Evolutionary conservation across 306 rosid genomes (phyloP), one percentile per base, ranked within the genome.

Genomic region (Cucumis hystrix): DNA sequence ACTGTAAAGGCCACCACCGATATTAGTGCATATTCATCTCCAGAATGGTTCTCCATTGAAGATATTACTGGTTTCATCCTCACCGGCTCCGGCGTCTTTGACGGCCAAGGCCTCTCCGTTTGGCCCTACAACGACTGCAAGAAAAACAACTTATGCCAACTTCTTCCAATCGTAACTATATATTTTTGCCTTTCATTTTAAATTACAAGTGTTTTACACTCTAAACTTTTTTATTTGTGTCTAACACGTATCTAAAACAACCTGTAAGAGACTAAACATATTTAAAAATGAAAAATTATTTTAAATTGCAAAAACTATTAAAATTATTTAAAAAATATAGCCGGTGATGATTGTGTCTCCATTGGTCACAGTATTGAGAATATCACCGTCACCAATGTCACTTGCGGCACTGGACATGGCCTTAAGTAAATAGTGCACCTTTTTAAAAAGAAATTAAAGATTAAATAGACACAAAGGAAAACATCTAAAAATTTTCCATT

Each of bases 401-500:
- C 82, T 0, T 93, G 98, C 15, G 97, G 96, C 54, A 97, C 98
- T 0, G 98, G 98, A 20, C 90, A 93, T 43, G 98, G 98, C 60
- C 66, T 87, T 15, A 87, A 87, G 89, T 83, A 57, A 17, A 7
- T 7, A 7, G 6, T 47, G 0, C 0, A 6, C 10, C 0, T 43
- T 20, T n/a, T 14, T 7, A 23, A 47, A 23, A 13, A 4, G 8
- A 18, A 3, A n/a, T 11, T 10, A n/a, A 56, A 56, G 12, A 56
- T 56, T 56, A 18, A 56, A n/a, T 55, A 56, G 5, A 56, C 10
- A 18, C 25, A 56, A 18, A 47, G 23, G 7, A 54, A 16, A 54
- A 6, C 10, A 54, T 54, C 59, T 54, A 3, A 54, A 16, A 17
- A 21, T 1, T 61, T 0, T 28, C 28, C 7, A 10, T 8, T 6